A percentile compares a stretch with the other conserved stretches of the same genome.
phyloP scores from a whole-genome alignment of 139 green algal species.

The Dunaliella primolecta region DNA sequence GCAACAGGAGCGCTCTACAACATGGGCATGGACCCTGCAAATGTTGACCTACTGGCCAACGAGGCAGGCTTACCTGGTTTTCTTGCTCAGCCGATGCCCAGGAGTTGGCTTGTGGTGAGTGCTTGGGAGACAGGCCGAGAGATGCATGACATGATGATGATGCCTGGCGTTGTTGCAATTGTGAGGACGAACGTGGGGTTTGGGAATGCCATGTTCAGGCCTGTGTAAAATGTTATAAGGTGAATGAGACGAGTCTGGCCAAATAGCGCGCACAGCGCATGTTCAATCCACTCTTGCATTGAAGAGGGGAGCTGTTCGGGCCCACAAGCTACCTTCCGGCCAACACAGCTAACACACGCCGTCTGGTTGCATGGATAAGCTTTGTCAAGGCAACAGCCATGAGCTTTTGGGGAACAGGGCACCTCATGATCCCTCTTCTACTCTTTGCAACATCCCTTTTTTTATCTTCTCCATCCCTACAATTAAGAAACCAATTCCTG shows the following conservation, averaged over 20 bases:
- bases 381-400: too few species aligned
- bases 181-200: neutral
- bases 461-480: neutral
- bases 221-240: neutral
- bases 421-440: neutral
- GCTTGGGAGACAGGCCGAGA: too few species aligned
- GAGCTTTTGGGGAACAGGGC: too few species aligned
- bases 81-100: neutral
- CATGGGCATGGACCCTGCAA: slow-evolving; percentile 34
- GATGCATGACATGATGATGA: too few species aligned
- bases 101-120: neutral
- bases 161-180: too few species aligned
- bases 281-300: neutral
- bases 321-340: too few species aligned
- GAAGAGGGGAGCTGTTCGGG: neutral
- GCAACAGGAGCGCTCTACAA: slow-evolving; percentile 45
- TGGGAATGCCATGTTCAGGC: neutral
- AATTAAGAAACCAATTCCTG: neutral
- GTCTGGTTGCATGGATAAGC: too few species aligned
- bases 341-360: too few species aligned
- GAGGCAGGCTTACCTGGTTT: neutral
- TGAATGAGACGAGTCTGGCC: too few species aligned
- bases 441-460: neutral
- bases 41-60: slow-evolving; percentile 11
- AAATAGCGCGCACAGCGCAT: too few species aligned